These are phyloP conservation scores for Eleusine coracana DNA, from an alignment of 176 grass and related monocot species.

Conservation along the genomic window DNA sequence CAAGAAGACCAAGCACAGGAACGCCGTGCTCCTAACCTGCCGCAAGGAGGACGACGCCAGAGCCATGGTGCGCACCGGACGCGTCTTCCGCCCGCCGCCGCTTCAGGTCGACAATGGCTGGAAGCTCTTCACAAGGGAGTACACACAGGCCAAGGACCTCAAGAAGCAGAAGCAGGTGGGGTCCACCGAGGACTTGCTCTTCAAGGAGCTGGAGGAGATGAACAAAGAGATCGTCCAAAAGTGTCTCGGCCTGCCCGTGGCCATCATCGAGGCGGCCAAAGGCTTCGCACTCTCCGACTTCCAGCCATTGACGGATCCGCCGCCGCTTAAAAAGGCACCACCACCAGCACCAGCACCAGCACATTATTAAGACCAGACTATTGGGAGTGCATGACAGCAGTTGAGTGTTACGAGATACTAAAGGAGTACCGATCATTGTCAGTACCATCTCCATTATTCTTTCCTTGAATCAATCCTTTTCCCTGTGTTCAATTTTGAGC, in stretches of 20 bases:
- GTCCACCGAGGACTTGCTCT: neutral
- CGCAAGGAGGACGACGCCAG: slow-evolving; percentile 48
- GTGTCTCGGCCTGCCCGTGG: slow-evolving; percentile 55
- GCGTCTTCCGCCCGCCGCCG: slow-evolving; percentile 29
- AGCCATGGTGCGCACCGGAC: slow-evolving; percentile 49
- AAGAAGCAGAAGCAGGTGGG: neutral
- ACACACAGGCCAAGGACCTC: neutral
- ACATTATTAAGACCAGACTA: no score
- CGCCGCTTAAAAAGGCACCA: no score
- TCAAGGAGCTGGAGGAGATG: slow-evolving; percentile 17
- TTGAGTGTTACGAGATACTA: no score
- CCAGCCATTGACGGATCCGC: neutral
- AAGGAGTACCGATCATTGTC: no score
- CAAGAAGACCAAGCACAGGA: slow-evolving; percentile 30
- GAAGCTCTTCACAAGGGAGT: slow-evolving; percentile 40
- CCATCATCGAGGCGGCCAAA: slow-evolving; percentile 46
- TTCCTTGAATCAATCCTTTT: no score
- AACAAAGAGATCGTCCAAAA: slow-evolving; percentile 31
- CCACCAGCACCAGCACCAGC: no score
- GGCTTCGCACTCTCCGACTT: slow-evolving; percentile 26
- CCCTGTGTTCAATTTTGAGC: no score
- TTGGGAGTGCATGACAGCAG: no score
- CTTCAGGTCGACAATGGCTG: slow-evolving; percentile 1
- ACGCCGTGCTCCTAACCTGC: slow-evolving; percentile 58
- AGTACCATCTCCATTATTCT: no score